Conservation (phyloP, 2,329 filamentous ascomycete species). For the Fusarium fracticaudum region DNA sequence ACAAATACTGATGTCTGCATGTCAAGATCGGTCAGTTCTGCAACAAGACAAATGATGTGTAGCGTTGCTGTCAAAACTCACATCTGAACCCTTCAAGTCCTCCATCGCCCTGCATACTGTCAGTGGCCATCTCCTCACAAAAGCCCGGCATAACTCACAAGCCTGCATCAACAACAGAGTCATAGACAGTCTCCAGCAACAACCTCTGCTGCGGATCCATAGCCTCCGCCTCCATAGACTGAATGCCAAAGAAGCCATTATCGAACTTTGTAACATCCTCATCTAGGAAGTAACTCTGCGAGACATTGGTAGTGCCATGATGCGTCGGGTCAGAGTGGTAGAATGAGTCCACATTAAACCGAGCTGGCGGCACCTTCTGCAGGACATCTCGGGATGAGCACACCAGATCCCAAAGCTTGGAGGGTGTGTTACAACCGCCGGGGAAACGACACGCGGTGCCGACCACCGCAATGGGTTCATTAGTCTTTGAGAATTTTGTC, state of each 20-base stretch:
- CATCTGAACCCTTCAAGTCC: neutral
- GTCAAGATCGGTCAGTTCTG: neutral
- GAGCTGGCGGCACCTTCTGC: neutral
- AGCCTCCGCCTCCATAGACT: constrained; percentile 1
- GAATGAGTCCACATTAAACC: constrained; percentile 6
- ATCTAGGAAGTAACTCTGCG: neutral
- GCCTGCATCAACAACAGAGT: constrained; percentile 3
- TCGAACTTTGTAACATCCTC: constrained; percentile 13
- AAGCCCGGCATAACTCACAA: neutral
- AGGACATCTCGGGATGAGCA: neutral
- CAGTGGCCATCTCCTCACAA: neutral
- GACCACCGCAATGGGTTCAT: constrained; percentile 6
- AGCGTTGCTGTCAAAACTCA: neutral
- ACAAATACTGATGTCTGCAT: constrained; percentile 1
- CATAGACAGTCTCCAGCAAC: constrained; percentile 15
- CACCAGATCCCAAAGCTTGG: constrained; percentile 14
- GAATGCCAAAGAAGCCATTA: constrained; percentile 12
- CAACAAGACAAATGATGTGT: neutral
- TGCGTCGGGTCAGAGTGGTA: neutral
- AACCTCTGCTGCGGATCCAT: constrained; percentile 22
- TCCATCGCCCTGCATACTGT: neutral
- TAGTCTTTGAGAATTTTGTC: neutral
- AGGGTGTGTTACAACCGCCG: neutral
- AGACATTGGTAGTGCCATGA: constrained; percentile 7
- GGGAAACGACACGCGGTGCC: constrained; percentile 8